These are phyloP conservation scores for Penicillium sp. DNA, from an alignment of 2,329 filamentous ascomycete genomes.

Conservation along the genomic window DNA sequence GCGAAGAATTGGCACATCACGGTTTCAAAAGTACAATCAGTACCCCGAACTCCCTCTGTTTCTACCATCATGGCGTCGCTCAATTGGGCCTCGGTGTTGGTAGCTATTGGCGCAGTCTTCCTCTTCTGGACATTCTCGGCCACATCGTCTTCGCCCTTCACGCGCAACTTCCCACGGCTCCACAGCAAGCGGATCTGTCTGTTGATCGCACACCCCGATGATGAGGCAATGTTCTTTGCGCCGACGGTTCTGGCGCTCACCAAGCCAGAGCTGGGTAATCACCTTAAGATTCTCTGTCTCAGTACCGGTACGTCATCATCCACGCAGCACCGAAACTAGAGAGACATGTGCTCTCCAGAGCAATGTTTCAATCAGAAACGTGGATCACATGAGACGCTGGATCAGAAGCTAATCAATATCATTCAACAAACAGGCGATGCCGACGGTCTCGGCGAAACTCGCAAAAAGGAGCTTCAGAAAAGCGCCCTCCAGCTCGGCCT, in stretches of 20 bases:
- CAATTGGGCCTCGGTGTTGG: constrained; percentile 29
- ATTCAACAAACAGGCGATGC: constrained; percentile 64
- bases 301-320: constrained; percentile 65
- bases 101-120: constrained; percentile 43
- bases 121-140: constrained; percentile 45
- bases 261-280: constrained; percentile 75
- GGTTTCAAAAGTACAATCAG: background rate
- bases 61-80: constrained; percentile 21
- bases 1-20: background rate
- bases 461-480: constrained; percentile 79
- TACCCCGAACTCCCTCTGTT: background rate
- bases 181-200: constrained; percentile 84
- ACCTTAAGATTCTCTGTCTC: constrained; percentile 90
- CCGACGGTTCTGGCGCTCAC: constrained; percentile 85
- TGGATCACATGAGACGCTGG: background rate
- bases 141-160: constrained; percentile 41
- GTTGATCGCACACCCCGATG: constrained; percentile 94
- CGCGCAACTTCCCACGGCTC: constrained; percentile 57
- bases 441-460: constrained; percentile 78
- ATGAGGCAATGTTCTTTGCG: constrained; percentile 99
- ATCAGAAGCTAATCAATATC: background rate
- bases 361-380: background rate
- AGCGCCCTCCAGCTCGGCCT: constrained; percentile 77
- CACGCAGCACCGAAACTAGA: background rate
- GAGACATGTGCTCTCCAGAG: too few relatives aligned